Conservation (phyloP, 768 basidiomycete genomes). For the Lentinus brumalis region DNA sequence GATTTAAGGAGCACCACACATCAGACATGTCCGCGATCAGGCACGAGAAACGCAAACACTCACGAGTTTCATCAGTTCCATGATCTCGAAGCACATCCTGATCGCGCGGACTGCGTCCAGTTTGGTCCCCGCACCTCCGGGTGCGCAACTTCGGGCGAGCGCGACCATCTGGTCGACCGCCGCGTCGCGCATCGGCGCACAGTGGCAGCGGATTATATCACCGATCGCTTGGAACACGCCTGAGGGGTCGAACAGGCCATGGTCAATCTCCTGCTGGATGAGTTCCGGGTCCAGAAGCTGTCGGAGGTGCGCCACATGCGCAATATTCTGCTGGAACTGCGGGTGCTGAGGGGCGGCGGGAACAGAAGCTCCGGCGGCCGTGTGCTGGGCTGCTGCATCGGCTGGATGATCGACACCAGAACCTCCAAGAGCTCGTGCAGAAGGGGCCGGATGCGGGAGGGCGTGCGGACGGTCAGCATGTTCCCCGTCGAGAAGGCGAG, state of each 20-base stretch:
- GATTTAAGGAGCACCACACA: background rate
- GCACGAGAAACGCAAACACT: constrained; percentile 43
- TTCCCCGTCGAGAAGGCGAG: constrained; percentile 39
- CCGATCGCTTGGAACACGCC: constrained; percentile 80
- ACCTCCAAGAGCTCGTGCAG: constrained; percentile 80
- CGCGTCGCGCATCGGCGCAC: constrained; percentile 90
- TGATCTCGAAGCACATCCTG: constrained; percentile 82
- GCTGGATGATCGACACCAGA: constrained; percentile 81
- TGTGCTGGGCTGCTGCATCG: constrained; percentile 33
- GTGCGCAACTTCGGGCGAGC: constrained; percentile 60
- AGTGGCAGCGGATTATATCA: constrained; percentile 82
- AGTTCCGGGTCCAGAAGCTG: constrained; percentile 80
- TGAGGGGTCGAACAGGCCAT: constrained; percentile 75
- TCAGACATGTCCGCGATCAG: constrained; percentile 7
- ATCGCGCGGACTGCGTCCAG: constrained; percentile 73
- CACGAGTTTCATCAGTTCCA: constrained; percentile 95
- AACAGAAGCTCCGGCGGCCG: constrained; percentile 54
- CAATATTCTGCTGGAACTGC: constrained; percentile 63
- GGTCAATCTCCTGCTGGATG: constrained; percentile 80
- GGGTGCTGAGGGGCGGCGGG: constrained; percentile 59
- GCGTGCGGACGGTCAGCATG: constrained; percentile 63
- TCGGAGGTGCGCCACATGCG: constrained; percentile 66
- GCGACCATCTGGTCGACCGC: constrained; percentile 83
- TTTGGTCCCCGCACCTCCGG: constrained; percentile 54
- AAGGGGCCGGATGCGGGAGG: constrained; percentile 70